Percentiles rank a stretch among this genome's conserved stretches.
Evolutionary conservation across 73 alveolate genomes (phyloP).

Genomic region (Paramecium bursaria): DNA sequence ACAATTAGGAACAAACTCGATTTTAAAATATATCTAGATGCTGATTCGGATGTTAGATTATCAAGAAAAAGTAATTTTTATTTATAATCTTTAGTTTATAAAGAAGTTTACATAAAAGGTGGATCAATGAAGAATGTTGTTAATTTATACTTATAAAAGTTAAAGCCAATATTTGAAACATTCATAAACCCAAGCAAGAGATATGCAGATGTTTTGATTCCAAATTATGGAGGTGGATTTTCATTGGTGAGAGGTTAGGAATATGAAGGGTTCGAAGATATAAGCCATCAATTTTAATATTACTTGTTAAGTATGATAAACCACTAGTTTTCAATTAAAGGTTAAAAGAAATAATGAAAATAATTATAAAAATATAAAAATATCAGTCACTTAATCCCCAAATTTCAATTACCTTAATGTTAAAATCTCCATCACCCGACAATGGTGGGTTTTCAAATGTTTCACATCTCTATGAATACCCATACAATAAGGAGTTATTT

Average conservation of each 20-base stretch:
- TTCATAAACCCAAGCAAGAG: slow-evolving; percentile 90
- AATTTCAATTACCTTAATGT: slow-evolving; percentile 28
- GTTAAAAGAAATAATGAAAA: too few species aligned
- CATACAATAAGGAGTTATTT: slow-evolving; percentile 30
- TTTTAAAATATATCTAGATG: slow-evolving; percentile 87
- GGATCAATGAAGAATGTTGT: slow-evolving; percentile 2
- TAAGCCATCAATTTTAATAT: too few species aligned
- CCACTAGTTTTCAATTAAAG: too few species aligned
- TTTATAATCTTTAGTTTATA: not conserved
- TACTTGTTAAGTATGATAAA: too few species aligned
- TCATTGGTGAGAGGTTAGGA: too few species aligned
- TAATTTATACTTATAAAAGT: slow-evolving; percentile 66
- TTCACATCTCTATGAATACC: slow-evolving; percentile 65
- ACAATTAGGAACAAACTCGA: slow-evolving; percentile 81
- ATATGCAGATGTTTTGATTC: slow-evolving; percentile 93
- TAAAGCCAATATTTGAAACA: slow-evolving; percentile 92
- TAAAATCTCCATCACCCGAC: slow-evolving; percentile 4
- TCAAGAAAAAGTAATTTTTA: slow-evolving; percentile 79
- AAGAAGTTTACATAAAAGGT: slow-evolving; percentile 19
- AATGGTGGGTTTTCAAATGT: slow-evolving; percentile 50
- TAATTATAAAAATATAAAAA: too few species aligned
- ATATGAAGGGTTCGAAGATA: too few species aligned
- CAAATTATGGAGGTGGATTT: slow-evolving; percentile 66
- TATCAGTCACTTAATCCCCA: slow-evolving; percentile 61
- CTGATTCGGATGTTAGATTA: slow-evolving; percentile 95